phyloP scores from a whole-genome alignment of 306 rosid genomes.

The Sicyos edulis region DNA sequence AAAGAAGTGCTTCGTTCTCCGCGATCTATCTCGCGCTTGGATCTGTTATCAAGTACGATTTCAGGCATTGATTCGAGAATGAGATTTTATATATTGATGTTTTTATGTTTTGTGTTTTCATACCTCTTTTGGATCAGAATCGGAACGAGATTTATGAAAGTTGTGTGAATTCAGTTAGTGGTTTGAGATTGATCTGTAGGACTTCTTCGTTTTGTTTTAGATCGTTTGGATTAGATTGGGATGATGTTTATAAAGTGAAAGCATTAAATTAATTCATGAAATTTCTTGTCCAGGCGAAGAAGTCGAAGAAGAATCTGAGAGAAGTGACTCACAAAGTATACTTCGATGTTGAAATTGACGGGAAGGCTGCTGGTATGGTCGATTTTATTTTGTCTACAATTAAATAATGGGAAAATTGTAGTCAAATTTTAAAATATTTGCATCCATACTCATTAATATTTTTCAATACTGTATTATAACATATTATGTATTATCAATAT shows the following conservation, averaged over 20 bases:
- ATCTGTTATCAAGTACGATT: slow-evolving; percentile 4
- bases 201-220: neutral
- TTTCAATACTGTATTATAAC: too few relatives aligned
- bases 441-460: too few relatives aligned
- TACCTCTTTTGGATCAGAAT: neutral
- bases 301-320: slow-evolving; percentile 52
- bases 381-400: neutral
- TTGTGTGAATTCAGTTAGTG: neutral
- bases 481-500: too few relatives aligned
- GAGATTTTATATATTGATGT: neutral
- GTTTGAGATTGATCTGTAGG: neutral
- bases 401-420: too few relatives aligned
- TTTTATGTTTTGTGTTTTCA: neutral
- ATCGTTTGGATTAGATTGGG: neutral
- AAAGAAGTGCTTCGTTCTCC: neutral
- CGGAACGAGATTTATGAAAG: neutral
- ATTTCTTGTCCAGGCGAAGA: slow-evolving; percentile 53
- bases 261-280: neutral
- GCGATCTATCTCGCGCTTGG: neutral
- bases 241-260: neutral
- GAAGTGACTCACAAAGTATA: slow-evolving; percentile 79
- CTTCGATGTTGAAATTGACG: slow-evolving; percentile 82
- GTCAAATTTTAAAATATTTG: too few relatives aligned
- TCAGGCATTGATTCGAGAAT: neutral
- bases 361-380: slow-evolving; percentile 65